phyloP scores from a whole-genome alignment of 1,139 yeast genomes.

The Ogataea hybrid region DNA sequence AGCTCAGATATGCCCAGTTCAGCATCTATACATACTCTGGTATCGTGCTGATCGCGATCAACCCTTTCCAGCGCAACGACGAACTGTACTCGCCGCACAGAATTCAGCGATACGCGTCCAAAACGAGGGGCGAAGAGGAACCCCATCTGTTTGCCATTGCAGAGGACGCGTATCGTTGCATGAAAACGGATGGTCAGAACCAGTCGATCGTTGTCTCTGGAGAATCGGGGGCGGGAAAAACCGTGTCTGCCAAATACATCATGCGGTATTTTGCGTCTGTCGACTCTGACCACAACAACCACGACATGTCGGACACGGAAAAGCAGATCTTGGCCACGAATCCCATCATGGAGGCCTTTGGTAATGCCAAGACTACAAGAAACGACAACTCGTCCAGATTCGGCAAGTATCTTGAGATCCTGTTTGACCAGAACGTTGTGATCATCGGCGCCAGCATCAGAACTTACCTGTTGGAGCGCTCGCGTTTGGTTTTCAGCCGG shows the following conservation, averaged over 20 bases:
- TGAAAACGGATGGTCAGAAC: conserved; percentile 80
- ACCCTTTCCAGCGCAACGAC: conserved; percentile 92
- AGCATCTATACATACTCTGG: conserved; percentile 96
- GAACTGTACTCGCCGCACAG: conserved; percentile 88
- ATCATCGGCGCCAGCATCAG: conserved; percentile 94
- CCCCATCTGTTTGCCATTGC: conserved; percentile 98
- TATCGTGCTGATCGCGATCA: conserved; percentile 93
- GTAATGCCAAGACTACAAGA: conserved; percentile 97
- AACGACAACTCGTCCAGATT: conserved; percentile 97
- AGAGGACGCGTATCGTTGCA: conserved; percentile 95
- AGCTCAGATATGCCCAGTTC: conserved; percentile 81
- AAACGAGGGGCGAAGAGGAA: conserved; percentile 88
- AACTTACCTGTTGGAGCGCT: conserved; percentile 89
- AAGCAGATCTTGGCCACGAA: conserved; percentile 95
- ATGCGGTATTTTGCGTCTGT: conserved; percentile 98
- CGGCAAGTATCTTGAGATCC: conserved; percentile 92
- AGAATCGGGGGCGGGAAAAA: conserved; percentile 98
- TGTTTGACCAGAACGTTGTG: conserved; percentile 69
- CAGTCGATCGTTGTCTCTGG: conserved; percentile 98
- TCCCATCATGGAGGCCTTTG: conserved; percentile 98
- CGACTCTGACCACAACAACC: conserved; percentile 51
- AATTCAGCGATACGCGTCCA: conserved; percentile 92
- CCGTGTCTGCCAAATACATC: conserved; percentile 94
- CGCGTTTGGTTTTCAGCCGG: conserved; percentile 94
- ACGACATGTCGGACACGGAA: conserved; percentile 89